Percentiles rank a stretch among this genome's conserved stretches.
Evolutionary conservation across 2,329 filamentous ascomycete genomes (phyloP).

Genomic region (Rachicladosporium sp.): DNA sequence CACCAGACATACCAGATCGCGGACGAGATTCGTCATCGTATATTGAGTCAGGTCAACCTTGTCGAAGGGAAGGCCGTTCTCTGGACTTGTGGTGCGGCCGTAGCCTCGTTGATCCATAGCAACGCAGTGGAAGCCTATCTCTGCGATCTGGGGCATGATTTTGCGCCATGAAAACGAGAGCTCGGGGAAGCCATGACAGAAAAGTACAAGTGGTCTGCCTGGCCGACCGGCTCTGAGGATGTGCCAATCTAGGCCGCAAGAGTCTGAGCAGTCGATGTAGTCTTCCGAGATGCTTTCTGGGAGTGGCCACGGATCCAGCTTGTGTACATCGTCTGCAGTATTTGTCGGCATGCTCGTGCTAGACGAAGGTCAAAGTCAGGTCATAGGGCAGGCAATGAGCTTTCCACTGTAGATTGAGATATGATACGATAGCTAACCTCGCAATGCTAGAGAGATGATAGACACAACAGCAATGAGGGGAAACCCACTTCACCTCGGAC

Average conservation of each 20-base stretch:
- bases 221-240: conserved; percentile 42
- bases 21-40: conserved; percentile 45
- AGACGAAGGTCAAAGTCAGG: too few species aligned
- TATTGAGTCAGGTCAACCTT: conserved; percentile 46
- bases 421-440: too few species aligned
- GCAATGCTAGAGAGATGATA: too few species aligned
- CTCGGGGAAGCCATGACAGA: conserved; percentile 57
- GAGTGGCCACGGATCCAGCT: conserved; percentile 39
- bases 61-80: conserved; percentile 34
- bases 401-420: too few species aligned
- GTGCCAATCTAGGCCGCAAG: conserved; percentile 49
- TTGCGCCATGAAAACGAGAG: conserved; percentile 59
- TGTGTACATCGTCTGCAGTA: conserved; percentile 6
- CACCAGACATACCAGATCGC: conserved; percentile 50
- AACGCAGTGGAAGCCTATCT: conserved; percentile 51
- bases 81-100: conserved; percentile 52
- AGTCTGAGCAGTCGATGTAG: conserved; percentile 41
- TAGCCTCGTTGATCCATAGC: conserved; percentile 58
- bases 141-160: conserved; percentile 46
- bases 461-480: too few species aligned
- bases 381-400: too few species aligned
- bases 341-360: conserved; percentile 15
- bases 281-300: conserved; percentile 43
- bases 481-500: too few species aligned
- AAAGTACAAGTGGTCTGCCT: conserved; percentile 44